These are phyloP conservation scores for Rubus idaeus DNA, from an alignment of 306 rosid species.

Conservation along the genomic window DNA sequence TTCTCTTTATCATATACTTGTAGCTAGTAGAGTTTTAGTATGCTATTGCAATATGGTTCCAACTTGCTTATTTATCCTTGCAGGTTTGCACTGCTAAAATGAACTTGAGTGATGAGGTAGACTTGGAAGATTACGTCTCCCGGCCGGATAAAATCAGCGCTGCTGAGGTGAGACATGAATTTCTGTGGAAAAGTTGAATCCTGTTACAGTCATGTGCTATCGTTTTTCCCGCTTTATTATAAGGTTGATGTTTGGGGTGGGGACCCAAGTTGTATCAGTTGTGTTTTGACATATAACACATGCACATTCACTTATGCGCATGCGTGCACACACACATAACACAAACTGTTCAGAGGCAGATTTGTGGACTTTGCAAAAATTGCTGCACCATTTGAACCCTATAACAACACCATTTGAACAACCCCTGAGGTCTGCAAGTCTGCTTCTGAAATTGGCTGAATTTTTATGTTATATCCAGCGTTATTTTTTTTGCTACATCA, in stretches of 20 bases:
- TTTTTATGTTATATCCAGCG: too few relatives aligned
- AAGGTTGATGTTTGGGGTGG: background rate
- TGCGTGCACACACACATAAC: background rate
- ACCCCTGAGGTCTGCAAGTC: too few relatives aligned
- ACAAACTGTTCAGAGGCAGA: background rate
- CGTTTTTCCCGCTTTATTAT: background rate
- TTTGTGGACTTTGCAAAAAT: background rate
- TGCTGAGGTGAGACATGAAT: constrained; percentile 74
- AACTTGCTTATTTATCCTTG: background rate
- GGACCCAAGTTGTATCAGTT: background rate
- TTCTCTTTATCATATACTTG: background rate
- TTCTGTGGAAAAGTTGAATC: background rate
- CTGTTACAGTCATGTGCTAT: background rate
- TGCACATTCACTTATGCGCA: background rate
- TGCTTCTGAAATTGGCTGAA: too few relatives aligned
- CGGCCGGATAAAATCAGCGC: constrained; percentile 99
- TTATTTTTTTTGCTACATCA: too few relatives aligned
- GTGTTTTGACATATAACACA: background rate
- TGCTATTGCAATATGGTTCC: constrained; percentile 17
- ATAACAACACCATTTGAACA: too few relatives aligned
- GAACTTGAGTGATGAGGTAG: constrained; percentile 97
- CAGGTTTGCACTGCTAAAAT: constrained; percentile 99
- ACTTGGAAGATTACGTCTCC: constrained; percentile 94
- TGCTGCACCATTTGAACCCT: background rate
- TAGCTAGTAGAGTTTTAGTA: background rate